These are phyloP conservation scores for Osmozyma mogii DNA, from an alignment of 805 yeast species.

Conservation along the genomic window DNA sequence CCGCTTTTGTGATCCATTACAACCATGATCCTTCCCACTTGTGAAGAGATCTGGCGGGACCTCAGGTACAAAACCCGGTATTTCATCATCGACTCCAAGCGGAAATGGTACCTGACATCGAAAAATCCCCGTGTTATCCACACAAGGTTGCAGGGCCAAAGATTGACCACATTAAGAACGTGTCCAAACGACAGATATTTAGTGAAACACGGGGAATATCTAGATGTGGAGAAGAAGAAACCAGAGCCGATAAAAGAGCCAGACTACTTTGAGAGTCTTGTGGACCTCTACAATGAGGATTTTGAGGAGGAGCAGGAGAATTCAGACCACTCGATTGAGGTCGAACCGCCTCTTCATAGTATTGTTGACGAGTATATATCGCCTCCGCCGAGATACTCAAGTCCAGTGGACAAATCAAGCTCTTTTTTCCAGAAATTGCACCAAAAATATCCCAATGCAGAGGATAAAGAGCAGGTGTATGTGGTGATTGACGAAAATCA, in stretches of 20 bases:
- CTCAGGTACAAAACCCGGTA: slow-evolving; percentile 26
- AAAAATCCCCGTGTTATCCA: slow-evolving; percentile 32
- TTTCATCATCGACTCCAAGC: slow-evolving; percentile 25
- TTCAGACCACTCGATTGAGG: no score
- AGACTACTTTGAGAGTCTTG: slow-evolving; percentile 8
- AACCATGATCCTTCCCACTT: background rate
- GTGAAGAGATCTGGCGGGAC: slow-evolving; percentile 5
- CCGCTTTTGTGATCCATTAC: background rate
- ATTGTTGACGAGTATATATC: no score
- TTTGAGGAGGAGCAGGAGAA: no score
- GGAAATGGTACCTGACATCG: slow-evolving; percentile 30
- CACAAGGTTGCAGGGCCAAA: slow-evolving; percentile 23
- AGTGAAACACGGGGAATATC: slow-evolving; percentile 25
- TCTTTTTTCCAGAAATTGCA: no score
- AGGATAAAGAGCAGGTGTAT: no score
- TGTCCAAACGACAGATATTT: slow-evolving; percentile 25
- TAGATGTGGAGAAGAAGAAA: slow-evolving; percentile 14
- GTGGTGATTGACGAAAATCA: no score
- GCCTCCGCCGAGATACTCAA: no score
- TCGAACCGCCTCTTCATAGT: no score
- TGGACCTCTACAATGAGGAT: slow-evolving; percentile 6
- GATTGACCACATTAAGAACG: slow-evolving; percentile 31
- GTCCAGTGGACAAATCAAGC: no score
- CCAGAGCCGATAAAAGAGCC: no score
- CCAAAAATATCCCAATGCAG: no score